Evolutionary conservation across 1,284 basidiomycete species (phyloP).

Genomic region (Leccinum pallidistipes): DNA sequence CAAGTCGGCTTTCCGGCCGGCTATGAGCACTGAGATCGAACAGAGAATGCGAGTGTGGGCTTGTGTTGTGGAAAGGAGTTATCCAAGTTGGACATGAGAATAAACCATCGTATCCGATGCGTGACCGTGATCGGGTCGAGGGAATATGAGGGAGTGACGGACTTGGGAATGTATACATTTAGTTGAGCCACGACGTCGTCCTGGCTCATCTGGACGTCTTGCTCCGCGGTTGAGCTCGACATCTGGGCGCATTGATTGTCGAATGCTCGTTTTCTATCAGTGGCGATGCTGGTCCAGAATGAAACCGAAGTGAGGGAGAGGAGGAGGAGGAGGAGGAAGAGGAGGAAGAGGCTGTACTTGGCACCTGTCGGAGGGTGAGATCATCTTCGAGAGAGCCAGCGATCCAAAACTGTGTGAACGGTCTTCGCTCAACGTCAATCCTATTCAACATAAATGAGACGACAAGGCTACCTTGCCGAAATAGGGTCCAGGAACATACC

Average conservation of each 20-base stretch:
- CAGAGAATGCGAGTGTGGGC: conserved; percentile 17
- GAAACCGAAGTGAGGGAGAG: conserved; percentile 16
- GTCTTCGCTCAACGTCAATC: conserved; percentile 12
- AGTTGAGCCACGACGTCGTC: conserved; percentile 52
- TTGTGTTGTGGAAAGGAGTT: conserved; percentile 59
- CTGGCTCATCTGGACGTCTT: conserved; percentile 30
- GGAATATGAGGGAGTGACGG: conserved; percentile 61
- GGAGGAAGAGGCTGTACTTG: conserved; percentile 17
- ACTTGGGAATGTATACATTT: conserved; percentile 47
- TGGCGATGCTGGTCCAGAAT: background rate
- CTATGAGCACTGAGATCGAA: conserved; percentile 25
- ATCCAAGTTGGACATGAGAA: conserved; percentile 81
- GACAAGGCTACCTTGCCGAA: conserved; percentile 51
- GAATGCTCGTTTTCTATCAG: background rate
- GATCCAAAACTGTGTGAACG: conserved; percentile 19
- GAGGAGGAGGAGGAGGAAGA: background rate
- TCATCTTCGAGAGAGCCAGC: conserved; percentile 15
- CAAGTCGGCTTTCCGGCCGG: conserved; percentile 38
- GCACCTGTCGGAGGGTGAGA: conserved; percentile 14
- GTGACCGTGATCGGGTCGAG: conserved; percentile 71
- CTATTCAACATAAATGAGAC: conserved; percentile 61
- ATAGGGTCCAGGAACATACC: conserved; percentile 60
- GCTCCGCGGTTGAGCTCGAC: conserved; percentile 11
- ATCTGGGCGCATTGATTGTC: conserved; percentile 4
- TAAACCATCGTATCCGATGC: conserved; percentile 76